These are phyloP conservation scores for Lactarius evosmus DNA, from an alignment of 768 basidiomycete species.

Conservation along the genomic window DNA sequence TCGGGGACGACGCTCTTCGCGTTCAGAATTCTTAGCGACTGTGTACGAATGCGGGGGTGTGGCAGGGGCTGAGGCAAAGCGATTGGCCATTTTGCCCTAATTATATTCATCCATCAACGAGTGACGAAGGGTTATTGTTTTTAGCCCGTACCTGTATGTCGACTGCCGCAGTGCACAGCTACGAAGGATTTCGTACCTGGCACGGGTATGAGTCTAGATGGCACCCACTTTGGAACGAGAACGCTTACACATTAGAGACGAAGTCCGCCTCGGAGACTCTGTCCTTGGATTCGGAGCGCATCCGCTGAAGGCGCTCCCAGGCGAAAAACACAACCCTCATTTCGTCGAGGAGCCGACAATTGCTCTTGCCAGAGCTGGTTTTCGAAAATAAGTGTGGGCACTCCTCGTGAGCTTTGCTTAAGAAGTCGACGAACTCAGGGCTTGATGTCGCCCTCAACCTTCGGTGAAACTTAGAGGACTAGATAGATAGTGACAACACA, in stretches of 20 bases:
- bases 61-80: constrained; percentile 46
- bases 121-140: constrained; percentile 8
- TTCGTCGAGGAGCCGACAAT: constrained; percentile 37
- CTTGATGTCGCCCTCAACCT: constrained; percentile 31
- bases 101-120: not conserved
- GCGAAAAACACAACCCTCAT: constrained; percentile 42
- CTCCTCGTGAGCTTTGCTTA: constrained; percentile 35
- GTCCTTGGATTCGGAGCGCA: constrained; percentile 42
- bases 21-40: constrained; percentile 41
- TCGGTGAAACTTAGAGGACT: constrained; percentile 33
- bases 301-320: constrained; percentile 44
- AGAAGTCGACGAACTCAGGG: constrained; percentile 35
- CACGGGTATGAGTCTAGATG: not conserved
- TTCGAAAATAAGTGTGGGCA: constrained; percentile 43
- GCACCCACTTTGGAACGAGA: not conserved
- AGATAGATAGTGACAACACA: not conserved
- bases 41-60: constrained; percentile 31
- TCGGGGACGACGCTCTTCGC: constrained; percentile 50
- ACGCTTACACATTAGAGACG: constrained; percentile 50
- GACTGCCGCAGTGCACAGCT: constrained; percentile 44
- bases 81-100: constrained; percentile 48
- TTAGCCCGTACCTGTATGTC: constrained; percentile 39
- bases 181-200: constrained; percentile 49
- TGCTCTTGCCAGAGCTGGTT: constrained; percentile 25
- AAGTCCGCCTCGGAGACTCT: constrained; percentile 55